Evolutionary conservation across 164 flowering plant species (phyloP).

Genomic region (Piper betle): DNA sequence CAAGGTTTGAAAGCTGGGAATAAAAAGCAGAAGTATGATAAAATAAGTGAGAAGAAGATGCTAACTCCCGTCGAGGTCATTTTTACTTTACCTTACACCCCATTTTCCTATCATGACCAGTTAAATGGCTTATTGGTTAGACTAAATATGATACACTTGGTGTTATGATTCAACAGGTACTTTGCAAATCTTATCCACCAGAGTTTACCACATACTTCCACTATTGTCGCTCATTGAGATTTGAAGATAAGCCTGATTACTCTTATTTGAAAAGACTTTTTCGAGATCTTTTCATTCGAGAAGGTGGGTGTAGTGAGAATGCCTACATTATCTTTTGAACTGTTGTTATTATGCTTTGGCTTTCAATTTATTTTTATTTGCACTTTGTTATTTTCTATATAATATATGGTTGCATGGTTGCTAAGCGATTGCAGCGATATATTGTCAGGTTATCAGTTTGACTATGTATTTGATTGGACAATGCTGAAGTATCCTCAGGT

Average conservation of each 20-base stretch:
- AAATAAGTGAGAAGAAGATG: conserved; percentile 40
- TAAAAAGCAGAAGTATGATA: conserved; percentile 46
- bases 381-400: too few species aligned
- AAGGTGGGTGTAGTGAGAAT: conserved; percentile 17
- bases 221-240: conserved; percentile 42
- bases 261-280: conserved; percentile 47
- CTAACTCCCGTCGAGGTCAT: conserved; percentile 36
- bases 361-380: neutral
- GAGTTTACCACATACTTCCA: conserved; percentile 45
- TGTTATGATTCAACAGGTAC: conserved; percentile 17
- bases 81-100: neutral
- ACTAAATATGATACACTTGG: neutral
- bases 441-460: conserved; percentile 33
- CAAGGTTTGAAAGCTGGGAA: conserved; percentile 74
- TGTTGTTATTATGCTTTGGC: neutral
- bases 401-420: too few species aligned
- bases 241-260: conserved; percentile 52
- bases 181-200: conserved; percentile 36
- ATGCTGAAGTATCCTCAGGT: conserved; percentile 40
- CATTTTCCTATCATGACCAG: neutral
- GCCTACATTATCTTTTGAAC: too few species aligned
- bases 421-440: too few species aligned
- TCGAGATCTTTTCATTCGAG: conserved; percentile 37
- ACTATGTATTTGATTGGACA: conserved; percentile 50
- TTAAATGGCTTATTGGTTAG: neutral